phyloP scores from a whole-genome alignment of 768 basidiomycete genomes.

The Baorangia bicolor region DNA sequence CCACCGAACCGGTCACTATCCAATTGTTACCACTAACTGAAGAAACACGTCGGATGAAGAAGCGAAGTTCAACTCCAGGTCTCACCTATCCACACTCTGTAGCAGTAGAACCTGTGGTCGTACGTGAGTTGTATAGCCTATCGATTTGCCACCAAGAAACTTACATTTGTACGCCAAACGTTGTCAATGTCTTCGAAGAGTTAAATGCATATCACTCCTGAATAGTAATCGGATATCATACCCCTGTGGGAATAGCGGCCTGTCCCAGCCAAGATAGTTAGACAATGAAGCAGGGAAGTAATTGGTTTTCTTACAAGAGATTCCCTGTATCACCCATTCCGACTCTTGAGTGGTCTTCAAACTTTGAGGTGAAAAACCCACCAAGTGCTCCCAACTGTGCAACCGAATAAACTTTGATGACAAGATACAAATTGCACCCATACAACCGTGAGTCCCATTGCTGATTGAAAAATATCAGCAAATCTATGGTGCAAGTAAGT shows the following conservation, averaged over 20 bases:
- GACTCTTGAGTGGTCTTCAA: neutral
- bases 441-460: neutral
- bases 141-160: neutral
- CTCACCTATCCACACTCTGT: too few relatives aligned
- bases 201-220: neutral
- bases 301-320: too few relatives aligned
- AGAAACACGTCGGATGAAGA: neutral
- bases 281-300: too few relatives aligned
- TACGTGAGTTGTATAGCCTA: neutral
- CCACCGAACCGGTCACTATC: neutral
- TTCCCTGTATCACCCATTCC: neutral
- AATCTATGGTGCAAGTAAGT: neutral
- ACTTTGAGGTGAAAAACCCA: neutral
- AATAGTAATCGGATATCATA: neutral
- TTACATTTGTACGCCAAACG: slow-evolving; percentile 3
- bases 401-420: neutral
- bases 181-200: neutral
- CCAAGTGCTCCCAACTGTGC: neutral
- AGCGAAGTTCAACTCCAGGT: neutral
- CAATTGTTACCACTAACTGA: neutral
- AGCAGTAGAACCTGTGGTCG: slow-evolving; percentile 1
- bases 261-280: neutral
- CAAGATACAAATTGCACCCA: slow-evolving; percentile 4
- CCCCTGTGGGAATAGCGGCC: neutral
- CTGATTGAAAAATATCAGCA: neutral